Evolutionary conservation across 2,329 filamentous ascomycete genomes (phyloP), one percentile per base, ranked within the genome.

Genomic region (Botryotinia globosa): DNA sequence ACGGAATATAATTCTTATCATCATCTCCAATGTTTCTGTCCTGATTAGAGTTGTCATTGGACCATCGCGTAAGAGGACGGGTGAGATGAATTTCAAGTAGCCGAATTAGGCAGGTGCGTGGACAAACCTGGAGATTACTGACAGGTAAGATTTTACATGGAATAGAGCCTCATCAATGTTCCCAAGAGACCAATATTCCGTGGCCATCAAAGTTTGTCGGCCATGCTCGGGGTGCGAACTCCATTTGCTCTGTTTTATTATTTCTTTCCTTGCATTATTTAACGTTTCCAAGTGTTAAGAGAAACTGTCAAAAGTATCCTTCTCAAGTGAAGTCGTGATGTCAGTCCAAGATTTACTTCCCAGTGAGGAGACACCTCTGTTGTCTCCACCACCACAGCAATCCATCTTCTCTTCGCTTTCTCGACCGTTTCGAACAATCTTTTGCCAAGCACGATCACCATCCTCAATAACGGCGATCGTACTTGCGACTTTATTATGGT

Each of bases 391-490:
- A 2, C 18, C n/a, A 14, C 18, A 25, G 10, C 18, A 5, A 32
- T 25, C 42, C 10, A 45, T 34, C 14, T 29, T 34, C 39, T 22
- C n/a, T 44, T 44, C 39, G 14, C 44, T 39, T 63, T 22, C 39
- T 18, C n/a, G 16, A 32, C 16, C 4, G n/a, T 44, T 10, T 7
- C n/a, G n/a, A 2, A 14, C 14, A n/a, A 63, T 44, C 8, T 63
- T 45, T 10, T 32, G 9, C 29, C 69, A 67, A 54, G 74, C 75
- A 18, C 72, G 76, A 58, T 77, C 75, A 75, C 65, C 80, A 72
- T 73, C 77, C 74, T 76, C 78, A 63, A 80, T 83, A 34, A 78
- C 80, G 29, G 76, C 76, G 66, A 75, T 83, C 34, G 73, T 82
- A 16, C 78, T 79, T n/a, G 61, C 75, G 32, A 74, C 81, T 6